A percentile compares a stretch with the other conserved stretches of the same genome.
Evolutionary conservation across 257 asterid species (phyloP).

Genomic region (Solanum megistacrolobum): DNA sequence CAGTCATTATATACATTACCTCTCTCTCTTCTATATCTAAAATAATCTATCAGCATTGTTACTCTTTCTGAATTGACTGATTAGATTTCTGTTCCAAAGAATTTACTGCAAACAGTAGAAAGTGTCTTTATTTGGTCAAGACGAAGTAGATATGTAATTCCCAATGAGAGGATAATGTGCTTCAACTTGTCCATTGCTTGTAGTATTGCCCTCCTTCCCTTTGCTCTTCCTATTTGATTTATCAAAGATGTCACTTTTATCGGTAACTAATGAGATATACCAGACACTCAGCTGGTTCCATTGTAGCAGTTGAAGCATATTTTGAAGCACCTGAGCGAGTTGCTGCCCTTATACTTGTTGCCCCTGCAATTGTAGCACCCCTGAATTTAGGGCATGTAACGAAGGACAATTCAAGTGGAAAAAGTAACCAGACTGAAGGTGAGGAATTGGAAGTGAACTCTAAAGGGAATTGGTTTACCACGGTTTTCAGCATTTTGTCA

Average conservation of each 20-base stretch:
- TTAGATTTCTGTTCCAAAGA: not conserved
- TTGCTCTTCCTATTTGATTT: not conserved
- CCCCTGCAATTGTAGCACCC: constrained; percentile 87
- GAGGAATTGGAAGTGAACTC: constrained; percentile 22
- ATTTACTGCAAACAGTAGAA: not conserved
- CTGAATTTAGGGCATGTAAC: constrained; percentile 16
- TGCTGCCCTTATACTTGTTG: constrained; percentile 87
- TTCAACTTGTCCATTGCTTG: not conserved
- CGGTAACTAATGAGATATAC: constrained; percentile 19
- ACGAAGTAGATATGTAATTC: not conserved
- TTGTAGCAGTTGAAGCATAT: constrained; percentile 82
- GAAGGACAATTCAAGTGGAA: constrained; percentile 22
- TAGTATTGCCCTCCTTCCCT: not conserved
- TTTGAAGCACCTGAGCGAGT: constrained; percentile 87
- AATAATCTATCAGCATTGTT: not conserved
- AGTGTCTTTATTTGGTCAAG: not conserved
- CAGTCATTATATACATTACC: not conserved
- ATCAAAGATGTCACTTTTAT: not conserved
- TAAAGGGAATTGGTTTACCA: constrained; percentile 21
- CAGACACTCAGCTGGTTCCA: constrained; percentile 97
- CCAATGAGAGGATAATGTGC: not conserved
- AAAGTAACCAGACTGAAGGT: constrained; percentile 24
- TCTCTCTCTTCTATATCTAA: not conserved
- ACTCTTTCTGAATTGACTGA: not conserved
- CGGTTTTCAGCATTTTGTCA: constrained; percentile 25